Conservation (phyloP, 768 basidiomycete genomes). For the Tricholoma hemisulphureum region DNA sequence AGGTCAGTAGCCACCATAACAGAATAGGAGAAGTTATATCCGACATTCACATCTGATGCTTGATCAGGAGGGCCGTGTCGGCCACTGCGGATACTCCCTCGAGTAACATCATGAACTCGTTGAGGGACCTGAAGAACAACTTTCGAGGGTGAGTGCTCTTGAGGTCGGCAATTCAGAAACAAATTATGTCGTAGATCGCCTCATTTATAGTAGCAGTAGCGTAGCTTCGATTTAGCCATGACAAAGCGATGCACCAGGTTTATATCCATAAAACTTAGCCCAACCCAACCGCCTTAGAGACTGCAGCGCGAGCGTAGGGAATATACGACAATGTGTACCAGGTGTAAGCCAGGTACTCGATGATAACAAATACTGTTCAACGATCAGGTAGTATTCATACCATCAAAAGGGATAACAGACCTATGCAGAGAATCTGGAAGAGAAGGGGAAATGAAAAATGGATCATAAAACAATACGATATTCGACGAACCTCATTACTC, state of each 20-base stretch:
- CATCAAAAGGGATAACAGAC: conserved; percentile 38
- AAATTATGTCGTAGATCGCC: neutral
- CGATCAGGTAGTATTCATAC: neutral
- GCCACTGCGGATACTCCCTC: conserved; percentile 41
- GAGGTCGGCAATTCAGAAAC: neutral
- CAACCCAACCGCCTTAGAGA: conserved; percentile 61
- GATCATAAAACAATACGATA: neutral
- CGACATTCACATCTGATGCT: neutral
- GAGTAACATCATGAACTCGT: conserved; percentile 64
- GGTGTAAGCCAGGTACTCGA: conserved; percentile 88
- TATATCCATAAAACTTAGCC: no score
- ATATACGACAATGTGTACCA: conserved; percentile 91
- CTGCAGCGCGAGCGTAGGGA: conserved; percentile 80
- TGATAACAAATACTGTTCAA: conserved; percentile 78
- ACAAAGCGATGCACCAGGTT: no score
- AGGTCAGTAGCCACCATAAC: conserved; percentile 44
- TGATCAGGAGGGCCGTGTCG: conserved; percentile 48
- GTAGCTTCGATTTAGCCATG: neutral
- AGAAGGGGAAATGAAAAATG: neutral
- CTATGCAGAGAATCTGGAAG: conserved; percentile 61
- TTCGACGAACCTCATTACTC: conserved; percentile 53
- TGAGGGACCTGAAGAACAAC: conserved; percentile 84
- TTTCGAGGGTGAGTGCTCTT: conserved; percentile 56
- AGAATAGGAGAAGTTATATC: neutral
- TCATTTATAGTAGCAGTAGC: neutral